Conservation (phyloP, 2,329 filamentous ascomycete genomes). For the Fusarium siculi region DNA sequence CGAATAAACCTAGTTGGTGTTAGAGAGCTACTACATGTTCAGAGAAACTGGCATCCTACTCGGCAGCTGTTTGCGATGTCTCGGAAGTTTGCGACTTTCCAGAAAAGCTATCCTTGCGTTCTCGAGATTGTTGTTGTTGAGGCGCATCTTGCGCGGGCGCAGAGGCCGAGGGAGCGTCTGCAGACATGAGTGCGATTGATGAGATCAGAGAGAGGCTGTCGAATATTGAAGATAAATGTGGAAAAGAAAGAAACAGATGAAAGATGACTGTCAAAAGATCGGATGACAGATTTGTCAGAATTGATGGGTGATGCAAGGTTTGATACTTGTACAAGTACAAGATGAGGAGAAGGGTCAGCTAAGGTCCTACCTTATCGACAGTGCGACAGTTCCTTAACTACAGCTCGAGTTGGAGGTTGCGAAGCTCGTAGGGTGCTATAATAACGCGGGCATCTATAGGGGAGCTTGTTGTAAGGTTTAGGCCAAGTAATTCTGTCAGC, state of each 20-base stretch:
- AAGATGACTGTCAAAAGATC: neutral
- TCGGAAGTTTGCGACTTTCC: conserved; percentile 66
- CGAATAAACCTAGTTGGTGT: conserved; percentile 76
- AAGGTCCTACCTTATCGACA: neutral
- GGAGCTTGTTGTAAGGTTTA: accelerated
- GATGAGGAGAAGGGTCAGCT: conserved; percentile 17
- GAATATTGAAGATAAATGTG: neutral
- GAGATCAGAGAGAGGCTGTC: neutral
- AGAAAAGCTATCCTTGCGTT: conserved; percentile 69
- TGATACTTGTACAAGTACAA: conserved; percentile 4
- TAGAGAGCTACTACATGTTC: neutral
- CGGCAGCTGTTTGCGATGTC: conserved; percentile 77
- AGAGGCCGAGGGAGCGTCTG: conserved; percentile 51
- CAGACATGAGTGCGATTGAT: conserved; percentile 46
- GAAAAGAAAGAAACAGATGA: neutral
- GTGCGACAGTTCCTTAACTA: neutral
- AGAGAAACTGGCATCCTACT: conserved; percentile 58
- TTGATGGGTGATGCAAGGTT: conserved; percentile 19
- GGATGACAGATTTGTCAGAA: neutral
- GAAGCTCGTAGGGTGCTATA: conserved; percentile 12
- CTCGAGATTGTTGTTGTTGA: conserved; percentile 33
- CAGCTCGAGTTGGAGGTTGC: conserved; percentile 1
- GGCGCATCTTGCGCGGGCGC: conserved; percentile 36
- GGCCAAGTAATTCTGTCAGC: conserved; percentile 4
- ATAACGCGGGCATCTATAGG: conserved; percentile 18